Conservation (phyloP, 305 asterid species). For the Fraxinus paxiana region DNA sequence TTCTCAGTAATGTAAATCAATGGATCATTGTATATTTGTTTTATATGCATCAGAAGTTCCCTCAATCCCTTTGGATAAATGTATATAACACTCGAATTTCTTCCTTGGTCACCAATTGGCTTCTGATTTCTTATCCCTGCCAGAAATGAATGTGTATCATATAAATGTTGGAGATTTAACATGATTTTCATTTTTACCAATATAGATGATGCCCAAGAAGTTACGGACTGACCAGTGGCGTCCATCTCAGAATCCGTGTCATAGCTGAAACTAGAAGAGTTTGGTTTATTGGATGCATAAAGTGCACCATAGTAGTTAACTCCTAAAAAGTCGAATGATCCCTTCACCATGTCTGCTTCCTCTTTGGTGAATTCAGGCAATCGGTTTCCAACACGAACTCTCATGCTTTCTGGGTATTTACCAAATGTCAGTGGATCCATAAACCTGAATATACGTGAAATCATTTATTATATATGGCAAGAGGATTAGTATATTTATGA, state of each 20-base stretch:
- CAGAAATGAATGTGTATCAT: not conserved
- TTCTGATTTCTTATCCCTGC: slow-evolving; percentile 32
- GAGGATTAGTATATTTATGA: not conserved
- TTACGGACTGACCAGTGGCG: slow-evolving; percentile 27
- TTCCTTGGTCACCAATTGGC: slow-evolving; percentile 46
- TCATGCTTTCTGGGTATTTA: slow-evolving; percentile 40
- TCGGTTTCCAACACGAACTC: slow-evolving; percentile 32
- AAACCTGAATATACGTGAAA: slow-evolving; percentile 27
- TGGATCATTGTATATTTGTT: slow-evolving; percentile 31
- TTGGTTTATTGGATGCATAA: slow-evolving; percentile 40
- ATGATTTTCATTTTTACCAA: not conserved
- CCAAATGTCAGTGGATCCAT: slow-evolving; percentile 43
- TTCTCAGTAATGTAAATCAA: slow-evolving; percentile 46
- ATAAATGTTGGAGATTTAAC: not conserved
- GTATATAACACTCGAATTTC: slow-evolving; percentile 38
- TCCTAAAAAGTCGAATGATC: slow-evolving; percentile 42
- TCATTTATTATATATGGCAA: not conserved
- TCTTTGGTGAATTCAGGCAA: slow-evolving; percentile 35
- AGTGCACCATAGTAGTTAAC: slow-evolving; percentile 47
- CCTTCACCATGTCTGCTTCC: slow-evolving; percentile 28
- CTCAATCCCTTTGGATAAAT: slow-evolving; percentile 55
- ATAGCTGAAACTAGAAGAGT: slow-evolving; percentile 35
- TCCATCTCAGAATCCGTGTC: slow-evolving; percentile 38
- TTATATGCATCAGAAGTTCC: slow-evolving; percentile 25
- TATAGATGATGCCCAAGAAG: not conserved